A percentile compares a stretch with the other conserved stretches of the same genome.
Evolutionary conservation across 441 rosid species (phyloP).

Genomic region (Croton setiger): DNA sequence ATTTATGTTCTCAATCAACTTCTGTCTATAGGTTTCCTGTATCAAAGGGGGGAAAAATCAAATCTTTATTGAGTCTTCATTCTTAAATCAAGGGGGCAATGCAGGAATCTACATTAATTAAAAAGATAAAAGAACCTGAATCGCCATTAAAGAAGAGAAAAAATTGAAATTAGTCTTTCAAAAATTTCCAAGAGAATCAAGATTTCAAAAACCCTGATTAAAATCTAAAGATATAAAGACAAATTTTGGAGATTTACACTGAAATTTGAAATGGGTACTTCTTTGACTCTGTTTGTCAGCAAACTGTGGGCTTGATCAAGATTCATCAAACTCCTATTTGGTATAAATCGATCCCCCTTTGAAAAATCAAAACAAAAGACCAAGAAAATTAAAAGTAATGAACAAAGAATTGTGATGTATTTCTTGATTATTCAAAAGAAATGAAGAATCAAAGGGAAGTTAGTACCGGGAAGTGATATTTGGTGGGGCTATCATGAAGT

Average conservation of each 20-base stretch:
- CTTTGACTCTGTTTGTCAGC: constrained; percentile 34
- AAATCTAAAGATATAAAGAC: neutral
- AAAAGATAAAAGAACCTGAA: neutral
- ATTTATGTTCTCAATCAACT: constrained; percentile 32
- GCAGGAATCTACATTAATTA: neutral
- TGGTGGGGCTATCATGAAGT: constrained; percentile 35
- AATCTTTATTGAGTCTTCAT: neutral
- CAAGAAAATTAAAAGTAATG: neutral
- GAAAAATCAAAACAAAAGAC: constrained; percentile 11
- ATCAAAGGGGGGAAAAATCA: neutral
- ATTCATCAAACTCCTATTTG: constrained; percentile 57
- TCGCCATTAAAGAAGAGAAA: neutral
- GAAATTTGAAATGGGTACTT: constrained; percentile 19
- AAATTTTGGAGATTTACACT: constrained; percentile 20
- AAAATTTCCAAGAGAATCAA: neutral
- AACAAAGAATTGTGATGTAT: neutral
- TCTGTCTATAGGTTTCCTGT: constrained; percentile 39
- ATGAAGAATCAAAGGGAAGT: neutral
- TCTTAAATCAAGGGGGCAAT: neutral
- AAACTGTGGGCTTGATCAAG: constrained; percentile 53
- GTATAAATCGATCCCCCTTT: constrained; percentile 52
- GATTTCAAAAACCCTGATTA: neutral
- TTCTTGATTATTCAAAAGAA: neutral
- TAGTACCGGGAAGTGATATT: constrained; percentile 36
- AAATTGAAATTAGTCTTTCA: neutral